Percentiles rank a stretch among this genome's conserved stretches.
Evolutionary conservation across 192 early-diverging fungal species (phyloP).

Genomic region (Piromyces finnis): DNA sequence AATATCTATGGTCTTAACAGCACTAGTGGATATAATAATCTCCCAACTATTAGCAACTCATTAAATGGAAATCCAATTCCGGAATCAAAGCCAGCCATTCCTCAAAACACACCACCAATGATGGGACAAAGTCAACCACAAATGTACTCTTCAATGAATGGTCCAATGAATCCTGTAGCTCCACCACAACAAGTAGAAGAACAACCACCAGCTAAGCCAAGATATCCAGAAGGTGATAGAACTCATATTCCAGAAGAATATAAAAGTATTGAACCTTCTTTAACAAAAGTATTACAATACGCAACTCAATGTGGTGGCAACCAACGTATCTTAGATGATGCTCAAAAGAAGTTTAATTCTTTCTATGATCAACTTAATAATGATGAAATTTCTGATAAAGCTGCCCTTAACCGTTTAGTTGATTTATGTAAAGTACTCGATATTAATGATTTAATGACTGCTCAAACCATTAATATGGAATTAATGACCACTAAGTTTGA

Average conservation of each 20-base stretch:
- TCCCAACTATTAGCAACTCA: conserved; percentile 1
- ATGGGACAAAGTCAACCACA: background rate
- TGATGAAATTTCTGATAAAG: conserved; percentile 33
- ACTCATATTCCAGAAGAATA: conserved; percentile 60
- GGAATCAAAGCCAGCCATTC: background rate
- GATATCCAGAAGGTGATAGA: conserved; percentile 51
- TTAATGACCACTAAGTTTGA: conserved; percentile 50
- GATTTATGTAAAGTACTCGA: conserved; percentile 20
- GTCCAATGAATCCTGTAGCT: conserved; percentile 9
- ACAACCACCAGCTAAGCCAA: conserved; percentile 19
- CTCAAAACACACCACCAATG: background rate
- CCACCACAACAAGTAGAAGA: conserved; percentile 6
- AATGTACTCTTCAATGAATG: conserved; percentile 2
- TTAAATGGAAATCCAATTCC: background rate
- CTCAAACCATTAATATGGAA: conserved; percentile 41
- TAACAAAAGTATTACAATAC: background rate
- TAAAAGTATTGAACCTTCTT: conserved; percentile 24
- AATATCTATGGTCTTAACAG: background rate
- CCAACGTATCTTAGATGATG: conserved; percentile 53
- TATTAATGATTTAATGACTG: conserved; percentile 25
- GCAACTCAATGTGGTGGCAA: background rate
- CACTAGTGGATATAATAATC: background rate
- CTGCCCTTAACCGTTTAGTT: conserved; percentile 40
- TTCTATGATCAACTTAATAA: conserved; percentile 80
- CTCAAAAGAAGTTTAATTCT: conserved; percentile 57